A percentile compares a stretch with the other conserved stretches of the same genome.
These are phyloP conservation scores for Stenogyne calaminthoides DNA, from an alignment of 305 asterid genomes.

Conservation along the genomic window DNA sequence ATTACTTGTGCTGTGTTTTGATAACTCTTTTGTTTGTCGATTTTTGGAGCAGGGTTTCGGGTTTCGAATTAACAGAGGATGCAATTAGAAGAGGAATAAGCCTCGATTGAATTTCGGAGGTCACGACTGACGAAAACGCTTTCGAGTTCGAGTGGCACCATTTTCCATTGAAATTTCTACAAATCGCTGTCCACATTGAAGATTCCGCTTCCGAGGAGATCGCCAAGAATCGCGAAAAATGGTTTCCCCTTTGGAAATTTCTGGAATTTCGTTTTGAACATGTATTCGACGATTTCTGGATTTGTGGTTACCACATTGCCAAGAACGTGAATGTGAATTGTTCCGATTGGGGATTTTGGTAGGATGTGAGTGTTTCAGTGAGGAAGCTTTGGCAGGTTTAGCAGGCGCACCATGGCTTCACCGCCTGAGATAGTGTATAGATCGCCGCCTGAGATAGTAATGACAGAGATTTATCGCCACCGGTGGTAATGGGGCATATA, in stretches of 20 bases:
- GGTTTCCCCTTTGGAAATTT: slow-evolving; percentile 69
- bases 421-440: too few relatives aligned
- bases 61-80: too few relatives aligned
- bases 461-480: too few relatives aligned
- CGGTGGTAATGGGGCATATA: too few relatives aligned
- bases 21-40: neutral
- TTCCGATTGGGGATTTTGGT: slow-evolving; percentile 49
- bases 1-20: neutral
- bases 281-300: slow-evolving; percentile 56
- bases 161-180: slow-evolving; percentile 67
- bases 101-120: too few relatives aligned
- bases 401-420: too few relatives aligned
- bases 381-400: slow-evolving; percentile 49
- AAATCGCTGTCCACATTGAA: slow-evolving; percentile 69
- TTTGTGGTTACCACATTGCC: slow-evolving; percentile 61
- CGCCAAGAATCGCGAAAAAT: slow-evolving; percentile 56
- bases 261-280: slow-evolving; percentile 56
- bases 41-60: slow-evolving; percentile 71
- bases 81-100: too few relatives aligned
- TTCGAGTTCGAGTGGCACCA: slow-evolving; percentile 60
- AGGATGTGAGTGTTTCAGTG: slow-evolving; percentile 65
- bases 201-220: slow-evolving; percentile 67
- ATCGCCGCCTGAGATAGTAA: too few relatives aligned
- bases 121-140: slow-evolving; percentile 56
- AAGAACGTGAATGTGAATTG: slow-evolving; percentile 60